These are phyloP conservation scores for Ustilago cynodontis DNA, from an alignment of 1,284 basidiomycete species.

Conservation along the genomic window DNA sequence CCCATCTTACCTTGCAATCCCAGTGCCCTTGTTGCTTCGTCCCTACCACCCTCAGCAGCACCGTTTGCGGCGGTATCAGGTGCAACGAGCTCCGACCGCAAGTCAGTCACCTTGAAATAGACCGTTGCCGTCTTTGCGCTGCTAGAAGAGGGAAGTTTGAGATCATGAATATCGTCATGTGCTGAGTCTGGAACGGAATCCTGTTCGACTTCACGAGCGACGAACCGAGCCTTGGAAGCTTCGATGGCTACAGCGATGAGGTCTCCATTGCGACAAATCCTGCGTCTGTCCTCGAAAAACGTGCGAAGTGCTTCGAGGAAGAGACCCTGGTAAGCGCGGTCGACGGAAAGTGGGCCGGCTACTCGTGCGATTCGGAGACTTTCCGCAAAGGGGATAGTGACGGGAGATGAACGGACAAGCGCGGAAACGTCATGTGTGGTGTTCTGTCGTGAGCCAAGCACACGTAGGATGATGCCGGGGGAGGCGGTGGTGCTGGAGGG, in stretches of 20 bases:
- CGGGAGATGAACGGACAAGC: slow-evolving; percentile 51
- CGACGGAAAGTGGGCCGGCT: slow-evolving; percentile 82
- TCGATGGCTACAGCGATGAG: slow-evolving; percentile 81
- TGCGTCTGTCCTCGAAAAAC: slow-evolving; percentile 76
- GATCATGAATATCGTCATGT: slow-evolving; percentile 67
- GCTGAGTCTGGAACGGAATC: slow-evolving; percentile 57
- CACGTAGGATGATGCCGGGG: slow-evolving; percentile 22
- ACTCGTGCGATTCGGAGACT: slow-evolving; percentile 82
- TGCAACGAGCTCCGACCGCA: slow-evolving; percentile 77
- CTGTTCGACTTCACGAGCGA: slow-evolving; percentile 47
- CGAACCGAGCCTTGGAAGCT: slow-evolving; percentile 70
- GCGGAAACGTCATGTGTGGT: slow-evolving; percentile 37
- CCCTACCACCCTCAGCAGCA: slow-evolving; percentile 27
- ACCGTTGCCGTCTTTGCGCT: slow-evolving; percentile 72
- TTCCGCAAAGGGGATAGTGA: slow-evolving; percentile 65
- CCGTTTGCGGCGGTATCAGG: slow-evolving; percentile 64
- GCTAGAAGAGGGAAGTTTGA: slow-evolving; percentile 28
- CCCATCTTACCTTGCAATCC: slow-evolving; percentile 72
- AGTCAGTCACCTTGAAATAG: slow-evolving; percentile 83
- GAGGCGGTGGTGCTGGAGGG: not conserved
- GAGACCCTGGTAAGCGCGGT: slow-evolving; percentile 79
- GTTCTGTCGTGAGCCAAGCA: slow-evolving; percentile 36
- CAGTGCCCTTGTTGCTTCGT: slow-evolving; percentile 33
- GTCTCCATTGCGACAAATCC: slow-evolving; percentile 84
- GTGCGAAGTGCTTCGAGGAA: slow-evolving; percentile 79